Evolutionary conservation across 108 stramenopile species (phyloP), one percentile per base, ranked within the genome.

Genomic region (Poteriospumella lacustris): DNA sequence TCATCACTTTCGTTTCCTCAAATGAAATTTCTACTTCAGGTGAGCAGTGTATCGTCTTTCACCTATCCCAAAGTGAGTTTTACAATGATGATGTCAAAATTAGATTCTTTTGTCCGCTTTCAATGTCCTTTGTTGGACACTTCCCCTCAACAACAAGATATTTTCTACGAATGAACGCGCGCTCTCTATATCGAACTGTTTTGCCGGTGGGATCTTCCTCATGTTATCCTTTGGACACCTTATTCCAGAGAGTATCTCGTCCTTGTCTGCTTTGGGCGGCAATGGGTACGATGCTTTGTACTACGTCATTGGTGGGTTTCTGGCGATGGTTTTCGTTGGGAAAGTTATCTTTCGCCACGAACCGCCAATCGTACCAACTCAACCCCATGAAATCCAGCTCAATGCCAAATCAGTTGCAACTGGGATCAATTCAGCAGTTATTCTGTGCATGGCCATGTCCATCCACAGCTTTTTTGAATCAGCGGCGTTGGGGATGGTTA

Each of bases 241-340:
- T 85, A 90, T 97, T 62, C 96, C 96, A 0, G 93, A 97, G 79
- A 91, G 94, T 67, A 59, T 72, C 36, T 3, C 3, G 9, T 64
- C 60, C 29, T 31, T 81, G 77, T 84, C 38, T 88, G 84, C 34
- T 92, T 90, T 29, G 93, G 31, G 42, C 77, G 36, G 79, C 44
- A 75, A 40, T 59, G 73, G 68, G 70, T 1, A 3, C 42, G 12
- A 29, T 1, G 76, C 62, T 39, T 33, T 88, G 72, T 86, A 91
- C 84, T 80, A 92, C 59, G 89, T 92, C 19, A 76, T 96, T 58
- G 85, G 81, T 2, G 93, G 95, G 2, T 97, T 96, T 83, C 68
- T 97, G 78, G 70, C 95, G 24, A 96, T 97, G 56, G 95, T 96
- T 77, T 94, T 95, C 87, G 92, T 97, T 58, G 97, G 96, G 83